A percentile compares a stretch with the other conserved stretches of the same genome.
Conservation (phyloP, 192 early-diverging fungal genomes). For the Linnemannia exigua region DNA sequence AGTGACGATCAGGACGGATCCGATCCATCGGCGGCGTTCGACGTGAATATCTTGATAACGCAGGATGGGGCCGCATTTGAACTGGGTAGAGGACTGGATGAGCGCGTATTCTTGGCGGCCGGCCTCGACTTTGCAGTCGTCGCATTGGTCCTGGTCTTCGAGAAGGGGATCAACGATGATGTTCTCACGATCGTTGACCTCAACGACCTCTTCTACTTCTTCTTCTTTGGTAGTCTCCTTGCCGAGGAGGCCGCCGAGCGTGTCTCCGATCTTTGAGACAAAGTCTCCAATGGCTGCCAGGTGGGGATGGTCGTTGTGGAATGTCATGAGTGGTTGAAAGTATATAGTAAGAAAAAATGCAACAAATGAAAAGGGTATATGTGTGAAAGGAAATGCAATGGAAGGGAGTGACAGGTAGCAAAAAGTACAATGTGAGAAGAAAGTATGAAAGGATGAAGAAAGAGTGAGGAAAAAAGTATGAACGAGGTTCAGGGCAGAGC, state of each 20-base stretch:
- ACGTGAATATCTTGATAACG: slow-evolving; percentile 69
- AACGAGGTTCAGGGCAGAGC: background rate
- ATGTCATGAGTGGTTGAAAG: slow-evolving; percentile 17
- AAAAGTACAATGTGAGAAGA: background rate
- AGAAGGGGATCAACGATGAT: slow-evolving; percentile 23
- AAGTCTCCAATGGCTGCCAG: slow-evolving; percentile 38
- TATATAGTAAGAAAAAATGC: background rate
- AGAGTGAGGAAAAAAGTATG: background rate
- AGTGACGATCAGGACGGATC: slow-evolving; percentile 67
- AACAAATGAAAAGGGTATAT: background rate
- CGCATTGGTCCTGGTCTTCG: slow-evolving; percentile 34
- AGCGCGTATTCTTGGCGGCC: slow-evolving; percentile 33
- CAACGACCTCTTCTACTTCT: background rate
- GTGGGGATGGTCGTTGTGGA: slow-evolving; percentile 28
- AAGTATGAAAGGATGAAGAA: background rate
- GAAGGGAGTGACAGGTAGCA: background rate
- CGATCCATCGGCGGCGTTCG: slow-evolving; percentile 64
- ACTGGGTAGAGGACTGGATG: slow-evolving; percentile 34
- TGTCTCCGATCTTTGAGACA: slow-evolving; percentile 28
- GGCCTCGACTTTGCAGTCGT: slow-evolving; percentile 25
- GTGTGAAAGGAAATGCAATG: background rate
- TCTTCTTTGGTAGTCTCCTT: background rate
- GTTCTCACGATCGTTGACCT: slow-evolving; percentile 16
- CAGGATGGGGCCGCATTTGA: slow-evolving; percentile 66
- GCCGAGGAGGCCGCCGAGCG: slow-evolving; percentile 19